A percentile compares a stretch with the other conserved stretches of the same genome.
These are phyloP conservation scores for Cladobotryum mycophilum DNA, from an alignment of 2,329 filamentous ascomycete species.

Conservation along the genomic window DNA sequence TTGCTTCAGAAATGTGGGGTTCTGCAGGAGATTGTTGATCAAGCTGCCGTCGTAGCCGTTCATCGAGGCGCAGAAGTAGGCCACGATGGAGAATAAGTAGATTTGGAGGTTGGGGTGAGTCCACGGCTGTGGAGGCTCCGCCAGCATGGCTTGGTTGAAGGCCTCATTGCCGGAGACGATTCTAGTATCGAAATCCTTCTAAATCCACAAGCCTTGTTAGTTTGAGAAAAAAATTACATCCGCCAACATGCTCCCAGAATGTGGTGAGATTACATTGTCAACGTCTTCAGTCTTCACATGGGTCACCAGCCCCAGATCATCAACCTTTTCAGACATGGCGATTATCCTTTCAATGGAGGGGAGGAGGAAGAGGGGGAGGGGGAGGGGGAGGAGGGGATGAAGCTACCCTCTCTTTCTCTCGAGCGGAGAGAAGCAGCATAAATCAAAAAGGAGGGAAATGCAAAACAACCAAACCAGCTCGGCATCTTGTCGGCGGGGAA, in stretches of 20 bases:
- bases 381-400: too few species aligned
- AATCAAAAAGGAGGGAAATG: not conserved
- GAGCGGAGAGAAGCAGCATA: not conserved
- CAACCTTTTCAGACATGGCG: not conserved
- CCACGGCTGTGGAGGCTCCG: constrained; percentile 42
- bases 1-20: constrained; percentile 33
- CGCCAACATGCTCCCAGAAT: too few species aligned
- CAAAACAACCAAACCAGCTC: not conserved
- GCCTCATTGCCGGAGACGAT: constrained; percentile 16
- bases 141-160: constrained; percentile 47
- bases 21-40: constrained; percentile 43
- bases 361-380: too few species aligned
- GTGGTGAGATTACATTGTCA: not conserved
- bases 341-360: not conserved
- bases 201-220: too few species aligned
- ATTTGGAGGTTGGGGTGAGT: constrained; percentile 33
- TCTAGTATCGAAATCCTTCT: constrained; percentile 7
- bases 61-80: constrained; percentile 43
- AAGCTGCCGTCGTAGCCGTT: constrained; percentile 48
- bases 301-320: not conserved
- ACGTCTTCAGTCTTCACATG: not conserved
- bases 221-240: too few species aligned
- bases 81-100: constrained; percentile 39
- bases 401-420: not conserved
- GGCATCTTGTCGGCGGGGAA: too few species aligned